Evolutionary conservation across 2,329 filamentous ascomycete genomes (phyloP).

Genomic region (Aspergillus quadricinctus): DNA sequence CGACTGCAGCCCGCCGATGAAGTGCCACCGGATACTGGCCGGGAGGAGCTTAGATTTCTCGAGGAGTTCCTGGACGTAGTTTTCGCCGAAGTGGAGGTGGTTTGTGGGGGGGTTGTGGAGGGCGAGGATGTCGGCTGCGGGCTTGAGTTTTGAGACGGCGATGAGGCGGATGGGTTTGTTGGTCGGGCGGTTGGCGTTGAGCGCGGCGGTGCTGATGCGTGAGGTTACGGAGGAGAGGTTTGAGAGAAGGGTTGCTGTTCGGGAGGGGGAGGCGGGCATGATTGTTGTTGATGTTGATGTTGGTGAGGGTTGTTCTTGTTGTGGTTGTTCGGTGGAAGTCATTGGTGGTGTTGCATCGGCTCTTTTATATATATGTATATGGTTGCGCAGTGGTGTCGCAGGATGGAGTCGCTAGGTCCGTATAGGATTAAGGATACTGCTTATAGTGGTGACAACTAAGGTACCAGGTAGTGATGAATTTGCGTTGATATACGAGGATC

Average conservation of each 20-base stretch:
- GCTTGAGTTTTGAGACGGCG: slow-evolving; percentile 94
- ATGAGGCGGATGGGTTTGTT: slow-evolving; percentile 60
- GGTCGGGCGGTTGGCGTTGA: slow-evolving; percentile 14
- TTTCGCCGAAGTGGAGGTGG: slow-evolving; percentile 88
- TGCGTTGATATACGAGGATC: background rate
- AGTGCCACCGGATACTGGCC: slow-evolving; percentile 77
- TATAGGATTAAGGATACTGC: background rate
- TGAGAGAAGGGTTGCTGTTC: slow-evolving; percentile 59
- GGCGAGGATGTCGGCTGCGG: slow-evolving; percentile 81
- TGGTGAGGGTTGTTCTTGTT: slow-evolving; percentile 12
- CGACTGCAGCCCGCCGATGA: slow-evolving; percentile 90
- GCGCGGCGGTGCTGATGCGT: slow-evolving; percentile 52
- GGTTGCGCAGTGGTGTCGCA: background rate
- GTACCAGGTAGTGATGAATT: background rate
- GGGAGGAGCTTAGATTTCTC: slow-evolving; percentile 83
- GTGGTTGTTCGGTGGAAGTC: slow-evolving; percentile 10
- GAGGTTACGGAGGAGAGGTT: slow-evolving; percentile 60
- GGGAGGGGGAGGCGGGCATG: slow-evolving; percentile 56
- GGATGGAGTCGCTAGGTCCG: background rate
- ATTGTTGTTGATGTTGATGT: slow-evolving; percentile 15
- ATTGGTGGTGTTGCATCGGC: background rate
- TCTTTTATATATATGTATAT: background rate
- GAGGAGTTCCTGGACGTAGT: slow-evolving; percentile 85
- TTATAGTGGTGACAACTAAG: background rate
- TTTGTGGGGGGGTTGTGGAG: slow-evolving; percentile 60